Evolutionary conservation across 805 yeast genomes (phyloP), one percentile per base, ranked within the genome.

Genomic region (Pichia manshurica): DNA sequence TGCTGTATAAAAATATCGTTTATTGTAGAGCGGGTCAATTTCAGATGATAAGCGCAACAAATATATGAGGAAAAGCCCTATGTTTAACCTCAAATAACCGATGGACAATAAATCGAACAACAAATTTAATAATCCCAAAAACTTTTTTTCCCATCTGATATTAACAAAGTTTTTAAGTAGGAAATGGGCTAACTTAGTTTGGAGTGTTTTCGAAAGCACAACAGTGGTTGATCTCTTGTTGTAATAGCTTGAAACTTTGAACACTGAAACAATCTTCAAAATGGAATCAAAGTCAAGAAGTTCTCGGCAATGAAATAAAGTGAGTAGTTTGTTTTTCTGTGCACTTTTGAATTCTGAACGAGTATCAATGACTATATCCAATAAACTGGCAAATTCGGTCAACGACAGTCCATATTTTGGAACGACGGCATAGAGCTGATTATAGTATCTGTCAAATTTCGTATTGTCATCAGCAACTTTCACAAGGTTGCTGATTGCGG

Each of bases 51-150:
- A 39, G 25, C 15, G 33, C 16, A 63, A 34, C 17, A 61, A 32
- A 17, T 58, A 55, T 2, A 55, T 42, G 8, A 63, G 12, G 9
- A 64, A 38, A n/a, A 51, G 39, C 17, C 55, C 31, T n/a, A 63
- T 44, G 36, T 51, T 39, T 3, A 37, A 28, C 45, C 66, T 48
- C 5, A 60, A 39, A 47, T 62, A 64, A 2, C 64, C 66, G 22
- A 62, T 56, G 15, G 62, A 55, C 3, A 63, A 52, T 38, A 58
- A 43, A 39, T 58, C 56, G 50, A 57, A 63, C 13, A 63, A 10
- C 15, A 56, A 48, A 5, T 63, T 57, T 13, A 61, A 48, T 2
- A 62, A 16, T 17, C 44, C 42, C 3, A 62, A 44, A 32, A 46
- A 61, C 4, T 45, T 29, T 19, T 52, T 53, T 22, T 53, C 53